Base-by-base conservation (phyloP, 306 rosid genomes). In the Astragalus membranaceus region DNA sequence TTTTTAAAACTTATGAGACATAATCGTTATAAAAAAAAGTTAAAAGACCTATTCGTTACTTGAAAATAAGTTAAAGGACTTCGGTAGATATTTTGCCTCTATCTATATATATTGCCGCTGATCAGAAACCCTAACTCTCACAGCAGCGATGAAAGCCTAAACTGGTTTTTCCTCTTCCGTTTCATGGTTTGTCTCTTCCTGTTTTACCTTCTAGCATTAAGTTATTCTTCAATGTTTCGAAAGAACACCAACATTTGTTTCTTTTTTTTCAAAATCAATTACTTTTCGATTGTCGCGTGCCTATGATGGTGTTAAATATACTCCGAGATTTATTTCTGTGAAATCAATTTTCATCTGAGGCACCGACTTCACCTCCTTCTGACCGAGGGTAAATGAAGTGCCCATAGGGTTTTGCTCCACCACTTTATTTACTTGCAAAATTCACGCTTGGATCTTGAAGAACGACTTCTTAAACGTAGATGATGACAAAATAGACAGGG, bases 251-350 rank as follows among this genome's bases (percentile, higher is more conserved):
- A 10, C 8, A 0, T 5, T 1, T 6, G 0, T 16, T 41, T 12
- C 1, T 43, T 3, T 1, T 16, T 13, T 7, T 13, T 13, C 0
- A 4, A 36, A 3, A 35, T 4, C 3, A 10, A 10, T 12, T 5
- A 1, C 14, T 1, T 36, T 43, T 30, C 4, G 5, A 0, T 17
- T 20, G 1, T 61, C 6, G 0, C 65, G 77, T 78, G 87, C 90
- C 93, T 39, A 12, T 85, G 94, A 88, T 85, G 94, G 90, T 2
- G 67, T 73, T 90, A 84, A 88, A 86, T 90, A 80, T 87, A 88
- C 94, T 86, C 59, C 54, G 95, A 88, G 91, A 86, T 79, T 81
- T 16, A 13, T 36, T 52, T 85, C 97, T 11, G 39, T 86, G 92
- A 91, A 33, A 78, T 63, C 5, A 68, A 51, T 8, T 57, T 61